Evolutionary conservation across 73 alveolate species (phyloP).

Genomic region (Tetrahymena elliotti): DNA sequence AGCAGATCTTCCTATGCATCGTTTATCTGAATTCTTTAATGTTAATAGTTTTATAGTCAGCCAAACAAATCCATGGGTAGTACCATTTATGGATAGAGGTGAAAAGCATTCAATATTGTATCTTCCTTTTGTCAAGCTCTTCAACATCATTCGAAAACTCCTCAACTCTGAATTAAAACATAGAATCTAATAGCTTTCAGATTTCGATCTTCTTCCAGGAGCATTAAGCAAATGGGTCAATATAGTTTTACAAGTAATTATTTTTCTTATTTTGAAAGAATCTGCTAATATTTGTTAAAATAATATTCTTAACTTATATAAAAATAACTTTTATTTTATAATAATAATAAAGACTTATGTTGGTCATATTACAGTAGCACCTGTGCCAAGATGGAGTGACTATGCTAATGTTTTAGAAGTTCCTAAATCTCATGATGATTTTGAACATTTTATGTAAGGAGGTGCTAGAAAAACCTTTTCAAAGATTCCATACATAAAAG

Average conservation of each 20-base stretch:
- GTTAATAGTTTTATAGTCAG: slow-evolving; percentile 64
- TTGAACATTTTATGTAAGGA: background rate
- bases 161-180: background rate
- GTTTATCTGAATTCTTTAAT: slow-evolving; percentile 57
- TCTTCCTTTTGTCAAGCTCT: background rate
- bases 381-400: background rate
- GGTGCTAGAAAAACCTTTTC: background rate
- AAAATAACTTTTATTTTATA: background rate
- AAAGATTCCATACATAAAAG: background rate
- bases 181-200: background rate
- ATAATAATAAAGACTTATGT: background rate
- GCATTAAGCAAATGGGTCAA: background rate
- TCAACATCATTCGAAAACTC: background rate
- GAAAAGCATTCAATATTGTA: background rate
- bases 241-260: background rate
- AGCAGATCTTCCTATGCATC: slow-evolving; percentile 67
- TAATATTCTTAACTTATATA: too few relatives aligned
- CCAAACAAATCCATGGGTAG: slow-evolving; percentile 61
- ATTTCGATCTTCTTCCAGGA: background rate
- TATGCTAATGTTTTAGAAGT: background rate
- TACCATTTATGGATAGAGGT: slow-evolving; percentile 22
- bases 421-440: background rate
- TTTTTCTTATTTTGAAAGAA: background rate
- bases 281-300: too few relatives aligned
- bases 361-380: background rate